Evolutionary conservation across 768 basidiomycete species (phyloP).

Genomic region (Kwoniella europaea): DNA sequence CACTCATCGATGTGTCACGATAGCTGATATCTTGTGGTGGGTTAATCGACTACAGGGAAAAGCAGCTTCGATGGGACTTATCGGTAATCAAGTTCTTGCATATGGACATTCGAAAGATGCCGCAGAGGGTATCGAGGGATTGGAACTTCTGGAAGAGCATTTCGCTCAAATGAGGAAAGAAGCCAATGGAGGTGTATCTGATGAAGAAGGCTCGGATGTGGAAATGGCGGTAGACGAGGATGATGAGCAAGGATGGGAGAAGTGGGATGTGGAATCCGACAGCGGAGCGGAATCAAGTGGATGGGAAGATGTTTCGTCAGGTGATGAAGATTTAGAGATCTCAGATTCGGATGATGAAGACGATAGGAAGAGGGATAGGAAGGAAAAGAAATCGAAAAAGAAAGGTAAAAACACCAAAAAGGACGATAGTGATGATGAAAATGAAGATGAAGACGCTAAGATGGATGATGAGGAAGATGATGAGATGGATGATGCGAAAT

Average conservation of each 20-base stretch:
- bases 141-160: conserved; percentile 85
- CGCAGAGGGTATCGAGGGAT: conserved; percentile 84
- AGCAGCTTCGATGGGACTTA: conserved; percentile 78
- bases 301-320: conserved; percentile 79
- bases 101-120: conserved; percentile 80
- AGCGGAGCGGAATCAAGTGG: conserved; percentile 62
- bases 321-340: conserved; percentile 71
- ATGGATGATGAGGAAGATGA: conserved; percentile 43
- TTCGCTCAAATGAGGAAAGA: conserved; percentile 73
- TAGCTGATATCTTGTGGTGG: no score
- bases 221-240: conserved; percentile 58
- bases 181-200: conserved; percentile 60
- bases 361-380: conserved; percentile 44
- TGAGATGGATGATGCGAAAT: conserved; percentile 53
- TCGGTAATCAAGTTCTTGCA: conserved; percentile 68
- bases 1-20: no score
- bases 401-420: conserved; percentile 35
- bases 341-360: conserved; percentile 84
- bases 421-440: conserved; percentile 26
- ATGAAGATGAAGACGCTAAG: conserved; percentile 22
- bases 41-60: conserved; percentile 69
- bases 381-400: conserved; percentile 36
- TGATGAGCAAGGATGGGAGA: conserved; percentile 77
- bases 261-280: conserved; percentile 77
- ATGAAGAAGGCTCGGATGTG: conserved; percentile 58